phyloP scores from a whole-genome alignment of 1,284 basidiomycete species.

The Phylloboletellus chloephorus region DNA sequence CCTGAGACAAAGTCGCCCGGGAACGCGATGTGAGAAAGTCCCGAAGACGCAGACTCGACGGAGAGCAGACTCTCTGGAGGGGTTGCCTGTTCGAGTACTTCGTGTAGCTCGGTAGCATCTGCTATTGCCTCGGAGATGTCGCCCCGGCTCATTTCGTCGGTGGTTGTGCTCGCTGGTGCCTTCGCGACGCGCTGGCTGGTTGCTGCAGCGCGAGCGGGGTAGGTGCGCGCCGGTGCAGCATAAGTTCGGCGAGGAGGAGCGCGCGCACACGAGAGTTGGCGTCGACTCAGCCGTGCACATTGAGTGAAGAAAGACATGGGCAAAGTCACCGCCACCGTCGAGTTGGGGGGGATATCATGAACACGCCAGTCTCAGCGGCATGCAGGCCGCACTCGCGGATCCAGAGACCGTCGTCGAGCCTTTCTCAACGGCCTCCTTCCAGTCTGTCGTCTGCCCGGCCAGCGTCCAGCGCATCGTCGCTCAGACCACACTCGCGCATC shows the following conservation, averaged over 20 bases:
- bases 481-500: constrained; percentile 48
- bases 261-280: constrained; percentile 2
- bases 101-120: constrained; percentile 13
- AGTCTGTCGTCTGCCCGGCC: constrained; percentile 33
- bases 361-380: constrained; percentile 17
- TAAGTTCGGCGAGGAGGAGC: constrained; percentile 14
- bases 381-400: constrained; percentile 21
- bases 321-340: constrained; percentile 18
- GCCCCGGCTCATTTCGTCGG: constrained; percentile 14
- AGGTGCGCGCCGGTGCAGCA: constrained; percentile 21
- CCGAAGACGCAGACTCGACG: constrained; percentile 10
- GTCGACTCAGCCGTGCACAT: constrained; percentile 9
- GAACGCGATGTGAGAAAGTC: constrained; percentile 21
- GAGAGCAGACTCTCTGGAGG: constrained; percentile 11
- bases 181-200: constrained; percentile 16
- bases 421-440: constrained; percentile 34
- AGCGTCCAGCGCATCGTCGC: constrained; percentile 36
- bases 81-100: constrained; percentile 1
- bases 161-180: constrained; percentile 28
- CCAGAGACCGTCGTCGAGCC: constrained; percentile 35
- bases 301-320: constrained; percentile 19
- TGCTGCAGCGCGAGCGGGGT: constrained; percentile 18
- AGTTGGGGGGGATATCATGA: no score
- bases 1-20: constrained; percentile 26
- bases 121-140: constrained; percentile 20